Evolutionary conservation across 2,329 filamentous ascomycete genomes (phyloP), one percentile per base, ranked within the genome.

Genomic region (Fusarium sp.): DNA sequence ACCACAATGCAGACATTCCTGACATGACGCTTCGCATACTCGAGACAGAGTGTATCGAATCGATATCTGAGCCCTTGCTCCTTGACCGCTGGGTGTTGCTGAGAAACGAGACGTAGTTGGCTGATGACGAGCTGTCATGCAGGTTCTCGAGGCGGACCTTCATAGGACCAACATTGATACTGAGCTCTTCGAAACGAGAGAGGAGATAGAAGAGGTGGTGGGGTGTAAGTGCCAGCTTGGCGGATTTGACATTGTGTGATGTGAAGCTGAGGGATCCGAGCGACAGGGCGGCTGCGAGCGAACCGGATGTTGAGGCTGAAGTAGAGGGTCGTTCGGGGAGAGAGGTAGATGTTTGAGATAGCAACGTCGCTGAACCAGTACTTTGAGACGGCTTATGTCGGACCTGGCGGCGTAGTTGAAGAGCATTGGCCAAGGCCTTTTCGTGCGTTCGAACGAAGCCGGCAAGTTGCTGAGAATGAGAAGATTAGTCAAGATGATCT

Each of bases 1-100:
- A 92, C 95, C 94, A 98, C 47, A 98, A 83, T 16, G 93, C 90
- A 61, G 94, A 96, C 92, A 99, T 97, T 80, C 93, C 93, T 28
- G 96, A 97, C 92, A 98, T 95, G 76, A 97, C 94, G 80, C 95
- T 98, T 78, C 95, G 91, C 72, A 99, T 93, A 82, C 96, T 98
- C 25, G 95, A 97, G 43, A 98, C 94, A 9, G 96, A 98, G 76
- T 94, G 94, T 71, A 98, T 93, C 2, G 96, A 98, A 74, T 93
- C 93, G 58, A 91, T 90, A 81, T 98, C 95, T 49, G 92, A 92
- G 70, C 90, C 87, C 67, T 90, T 90, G 69, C 92, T 92, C 79
- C 93, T 92, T 66, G 92, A 91, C 63, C 92, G 89, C 75, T 95
- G 92, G 25, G 80, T 80, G 75, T 93, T 92, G 77, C 92, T 91